phyloP scores from a whole-genome alignment of 2,329 filamentous ascomycete genomes.

The Aspergillus bombycis region DNA sequence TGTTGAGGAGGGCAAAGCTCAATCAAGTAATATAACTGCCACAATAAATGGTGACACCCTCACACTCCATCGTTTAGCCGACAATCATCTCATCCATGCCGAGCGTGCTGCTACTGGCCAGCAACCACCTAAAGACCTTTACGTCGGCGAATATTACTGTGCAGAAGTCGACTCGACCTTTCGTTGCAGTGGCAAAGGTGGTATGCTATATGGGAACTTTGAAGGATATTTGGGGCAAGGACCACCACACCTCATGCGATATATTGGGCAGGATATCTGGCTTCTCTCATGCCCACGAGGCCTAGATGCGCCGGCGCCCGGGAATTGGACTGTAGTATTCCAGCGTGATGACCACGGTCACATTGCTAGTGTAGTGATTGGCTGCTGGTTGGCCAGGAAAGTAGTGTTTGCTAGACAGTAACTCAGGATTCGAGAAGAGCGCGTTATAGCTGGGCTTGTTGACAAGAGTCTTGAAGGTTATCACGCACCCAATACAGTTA shows the following conservation, averaged over 20 bases:
- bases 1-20: neutral
- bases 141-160: conserved; percentile 39
- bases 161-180: conserved; percentile 44
- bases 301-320: conserved; percentile 47
- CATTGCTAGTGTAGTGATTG: conserved; percentile 36
- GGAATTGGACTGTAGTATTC: conserved; percentile 49
- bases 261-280: conserved; percentile 46
- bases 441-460: neutral
- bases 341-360: conserved; percentile 26
- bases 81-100: conserved; percentile 34
- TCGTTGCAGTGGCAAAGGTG: conserved; percentile 36
- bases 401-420: neutral
- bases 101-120: conserved; percentile 23
- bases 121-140: conserved; percentile 9
- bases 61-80: conserved; percentile 25
- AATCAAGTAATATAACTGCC: neutral
- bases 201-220: conserved; percentile 48
- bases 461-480: neutral
- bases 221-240: conserved; percentile 48
- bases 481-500: too few relatives aligned
- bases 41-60: neutral
- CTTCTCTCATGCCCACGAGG: conserved; percentile 42
- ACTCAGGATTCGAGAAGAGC: neutral
- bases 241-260: conserved; percentile 40
- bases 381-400: conserved; percentile 46